Evolutionary conservation across 768 basidiomycete genomes (phyloP).

Genomic region (Leccinum fibrillosum): DNA sequence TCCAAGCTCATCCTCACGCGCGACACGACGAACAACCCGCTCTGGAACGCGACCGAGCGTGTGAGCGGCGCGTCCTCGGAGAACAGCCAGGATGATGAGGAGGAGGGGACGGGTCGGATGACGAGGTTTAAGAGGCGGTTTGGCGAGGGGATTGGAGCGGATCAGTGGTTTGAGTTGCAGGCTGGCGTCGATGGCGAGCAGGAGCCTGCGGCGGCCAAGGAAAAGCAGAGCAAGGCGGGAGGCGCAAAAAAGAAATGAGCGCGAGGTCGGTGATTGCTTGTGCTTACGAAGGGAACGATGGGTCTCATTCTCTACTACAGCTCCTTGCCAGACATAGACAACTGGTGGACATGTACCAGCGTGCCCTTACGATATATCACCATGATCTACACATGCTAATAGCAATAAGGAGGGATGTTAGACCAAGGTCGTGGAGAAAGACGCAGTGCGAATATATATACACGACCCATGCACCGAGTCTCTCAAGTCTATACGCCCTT

Average conservation of each 20-base stretch:
- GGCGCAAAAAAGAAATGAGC: conserved; percentile 20
- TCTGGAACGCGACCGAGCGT: conserved; percentile 72
- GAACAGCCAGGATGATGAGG: conserved; percentile 58
- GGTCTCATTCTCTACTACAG: conserved; percentile 6
- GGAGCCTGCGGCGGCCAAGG: conserved; percentile 27
- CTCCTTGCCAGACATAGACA: not conserved
- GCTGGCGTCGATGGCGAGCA: conserved; percentile 22
- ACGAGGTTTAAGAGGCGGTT: conserved; percentile 79
- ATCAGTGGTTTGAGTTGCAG: conserved; percentile 30
- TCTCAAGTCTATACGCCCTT: conserved; percentile 12
- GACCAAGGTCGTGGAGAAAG: not conserved
- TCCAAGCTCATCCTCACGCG: conserved; percentile 74
- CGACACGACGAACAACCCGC: conserved; percentile 84
- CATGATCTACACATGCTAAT: not conserved
- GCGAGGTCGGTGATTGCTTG: not conserved
- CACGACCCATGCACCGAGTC: not conserved
- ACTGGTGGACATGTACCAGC: not conserved
- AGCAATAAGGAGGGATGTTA: not conserved
- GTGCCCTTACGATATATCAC: not conserved
- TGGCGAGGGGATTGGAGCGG: conserved; percentile 44
- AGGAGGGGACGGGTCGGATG: conserved; percentile 68
- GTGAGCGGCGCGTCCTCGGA: conserved; percentile 45
- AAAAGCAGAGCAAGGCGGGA: conserved; percentile 11
- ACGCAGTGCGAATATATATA: conserved; percentile 5
- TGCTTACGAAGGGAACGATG: not conserved